Base-by-base conservation (phyloP, 805 yeast species). In the Ogataea populi-albae region DNA sequence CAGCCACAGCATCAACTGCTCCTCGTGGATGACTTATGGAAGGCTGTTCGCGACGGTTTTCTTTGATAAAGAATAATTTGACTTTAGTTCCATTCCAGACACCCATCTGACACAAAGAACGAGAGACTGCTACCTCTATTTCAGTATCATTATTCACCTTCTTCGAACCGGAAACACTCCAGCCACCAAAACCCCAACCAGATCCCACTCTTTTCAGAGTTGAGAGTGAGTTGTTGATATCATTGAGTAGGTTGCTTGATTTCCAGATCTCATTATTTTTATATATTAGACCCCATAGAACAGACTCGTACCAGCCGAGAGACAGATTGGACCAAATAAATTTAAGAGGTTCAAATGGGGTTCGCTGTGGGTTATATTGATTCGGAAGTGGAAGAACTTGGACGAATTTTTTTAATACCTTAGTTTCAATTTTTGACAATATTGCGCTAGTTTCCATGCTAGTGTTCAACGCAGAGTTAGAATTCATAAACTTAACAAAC, bases 261-360 rank as follows among this genome's bases (percentile, higher is more conserved):
- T 45, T 40, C 20, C 62, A 62, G 33, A 68, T 55, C 12, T 72
- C 67, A 40, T 63, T 58, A 34, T 50, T 59, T 16, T 55, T 46
- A 47, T 68, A 82, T 0, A 82, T 69, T 21, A 65, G 61, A 2
- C 79, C 76, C 79, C 85, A 82, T 17, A 85, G 49, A 7, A 82
- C 62, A 4, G 83, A 71, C 25, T 72, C 68, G 57, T 85, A 85
- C 95, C 95, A 86, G 0, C 88, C 89, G 17, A 84, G 61, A 0
- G 86, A 77, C 17, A 68, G 52, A 35, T 62, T 63, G 25, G 75
- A 71, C 95, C 95, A 86, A 4, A 62, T 55, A 46, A 85, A 81
- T 40, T 55, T 65, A 43, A 81, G 61, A 3, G 71, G 65, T 32
- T 64, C 68, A 43, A 75, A 67, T 3, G 65, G 62, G 0, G 70